phyloP scores from a whole-genome alignment of 176 grass and related monocot genomes.

The Saccharum spontaneum region DNA sequence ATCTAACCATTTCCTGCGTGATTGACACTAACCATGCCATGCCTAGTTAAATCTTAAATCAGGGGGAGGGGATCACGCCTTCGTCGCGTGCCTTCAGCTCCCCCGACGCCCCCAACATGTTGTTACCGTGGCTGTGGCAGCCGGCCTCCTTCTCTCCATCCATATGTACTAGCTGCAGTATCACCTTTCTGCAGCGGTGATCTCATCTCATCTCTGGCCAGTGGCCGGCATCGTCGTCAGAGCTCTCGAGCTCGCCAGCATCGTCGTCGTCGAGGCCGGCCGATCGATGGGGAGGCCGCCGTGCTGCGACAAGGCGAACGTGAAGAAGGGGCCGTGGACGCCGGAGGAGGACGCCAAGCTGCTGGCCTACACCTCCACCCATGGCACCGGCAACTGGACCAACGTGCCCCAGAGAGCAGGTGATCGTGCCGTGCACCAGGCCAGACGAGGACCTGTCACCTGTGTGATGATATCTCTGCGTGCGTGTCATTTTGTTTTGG shows the following conservation, averaged over 20 bases:
- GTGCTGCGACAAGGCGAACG: conserved; percentile 83
- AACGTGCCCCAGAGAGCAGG: conserved; percentile 89
- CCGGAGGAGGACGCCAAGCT: conserved; percentile 94
- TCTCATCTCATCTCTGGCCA: conserved; percentile 19
- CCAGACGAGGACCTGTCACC: too few species aligned
- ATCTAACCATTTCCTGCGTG: conserved; percentile 25
- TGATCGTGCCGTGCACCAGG: not conserved
- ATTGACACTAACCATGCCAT: conserved; percentile 50
- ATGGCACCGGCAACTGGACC: conserved; percentile 95
- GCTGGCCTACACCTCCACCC: conserved; percentile 82
- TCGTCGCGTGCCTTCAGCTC: conserved; percentile 50
- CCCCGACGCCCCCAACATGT: conserved; percentile 19
- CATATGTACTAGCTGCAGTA: conserved; percentile 7
- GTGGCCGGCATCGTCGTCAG: not conserved
- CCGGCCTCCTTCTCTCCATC: not conserved
- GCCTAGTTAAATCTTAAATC: conserved; percentile 52
- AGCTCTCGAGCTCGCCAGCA: conserved; percentile 11
- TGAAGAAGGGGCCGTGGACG: conserved; percentile 96
- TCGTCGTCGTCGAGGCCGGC: not conserved
- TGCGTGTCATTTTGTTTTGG: not conserved
- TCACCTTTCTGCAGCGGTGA: conserved; percentile 25
- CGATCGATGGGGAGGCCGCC: conserved; percentile 73
- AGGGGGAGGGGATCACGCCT: conserved; percentile 54
- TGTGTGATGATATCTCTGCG: too few species aligned
- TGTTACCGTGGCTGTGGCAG: conserved; percentile 43